Evolutionary conservation across 768 basidiomycete genomes (phyloP), one percentile per base, ranked within the genome.

Genomic region (Suillus ampliporus): DNA sequence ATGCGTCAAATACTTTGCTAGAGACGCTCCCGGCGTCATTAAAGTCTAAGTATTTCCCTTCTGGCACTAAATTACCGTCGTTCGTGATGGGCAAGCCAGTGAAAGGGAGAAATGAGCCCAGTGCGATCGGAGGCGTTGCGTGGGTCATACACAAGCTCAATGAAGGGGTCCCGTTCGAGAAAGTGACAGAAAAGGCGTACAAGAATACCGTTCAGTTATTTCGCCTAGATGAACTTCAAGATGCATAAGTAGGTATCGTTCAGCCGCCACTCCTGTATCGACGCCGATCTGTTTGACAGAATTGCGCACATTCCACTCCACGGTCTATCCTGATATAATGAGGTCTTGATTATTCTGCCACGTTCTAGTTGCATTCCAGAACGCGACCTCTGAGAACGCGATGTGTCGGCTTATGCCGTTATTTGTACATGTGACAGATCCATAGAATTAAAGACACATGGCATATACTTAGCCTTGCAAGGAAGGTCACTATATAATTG

Each of bases 71-170:
- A 58, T 81, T 86, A 2, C 87, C 91, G 60, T 80, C 81, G 1
- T 92, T 89, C 69, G 77, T 81, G 26, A 66, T 68, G 11, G 89
- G 87, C 1, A 84, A 82, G 64, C 78, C 85, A 3, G 87, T 92
- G 47, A 94, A 93, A 74, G 90, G 91, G 4, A 80, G 93, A 46
- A 92, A 89, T 67, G 93, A 94, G 68, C 91, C 92, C 4, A 77
- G 74, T 40, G 77, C 83, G 2, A 83, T 89, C 26, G 89, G 88
- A 7, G 83, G 82, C 28, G 86, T 94, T 11, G 93, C 90, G 23
- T 92, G 89, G 86, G 85, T 91, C 13, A 78, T 93, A 13, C 81
- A 81, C 67, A 72, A 72, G 63, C 64, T 87, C 46, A 77, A 82
- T 19, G 76, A 82, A 40, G 81, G 77, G 2, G 70, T 84, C 7